phyloP scores from a whole-genome alignment of 75 land plant species.

The Pinus taeda region DNA sequence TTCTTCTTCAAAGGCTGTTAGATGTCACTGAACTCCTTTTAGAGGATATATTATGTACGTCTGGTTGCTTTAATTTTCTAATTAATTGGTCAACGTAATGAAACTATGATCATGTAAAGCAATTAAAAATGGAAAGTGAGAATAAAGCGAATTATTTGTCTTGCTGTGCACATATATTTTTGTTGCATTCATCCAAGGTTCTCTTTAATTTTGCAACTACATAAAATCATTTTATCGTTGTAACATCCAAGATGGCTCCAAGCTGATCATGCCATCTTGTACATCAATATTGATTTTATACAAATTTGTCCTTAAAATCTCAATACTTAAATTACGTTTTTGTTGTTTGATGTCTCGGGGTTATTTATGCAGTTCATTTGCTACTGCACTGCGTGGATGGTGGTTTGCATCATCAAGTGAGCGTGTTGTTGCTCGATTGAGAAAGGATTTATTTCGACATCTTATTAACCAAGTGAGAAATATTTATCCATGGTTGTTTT shows the following conservation, averaged over 20 bases:
- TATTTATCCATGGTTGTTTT: neutral
- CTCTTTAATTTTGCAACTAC: neutral
- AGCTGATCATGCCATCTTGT: neutral
- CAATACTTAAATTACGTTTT: neutral
- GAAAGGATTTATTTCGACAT: conserved; percentile 73
- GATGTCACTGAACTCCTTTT: neutral
- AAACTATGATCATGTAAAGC: neutral
- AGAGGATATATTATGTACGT: neutral
- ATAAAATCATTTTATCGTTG: neutral
- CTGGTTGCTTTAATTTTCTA: neutral
- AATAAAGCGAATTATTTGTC: neutral
- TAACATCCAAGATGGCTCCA: neutral
- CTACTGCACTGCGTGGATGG: conserved; percentile 84
- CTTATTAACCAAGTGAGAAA: conserved; percentile 71
- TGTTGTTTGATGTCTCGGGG: neutral
- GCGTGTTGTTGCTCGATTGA: conserved; percentile 89
- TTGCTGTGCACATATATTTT: neutral
- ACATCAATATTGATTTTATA: neutral
- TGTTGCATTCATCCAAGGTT: neutral
- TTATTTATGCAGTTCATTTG: conserved; percentile 54
- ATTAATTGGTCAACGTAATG: neutral
- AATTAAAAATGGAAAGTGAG: neutral
- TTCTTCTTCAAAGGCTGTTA: too few species aligned
- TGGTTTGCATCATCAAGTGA: conserved; percentile 93
- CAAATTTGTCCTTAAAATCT: neutral